These are phyloP conservation scores for Myrica gale DNA, from an alignment of 306 rosid species.

Conservation along the genomic window DNA sequence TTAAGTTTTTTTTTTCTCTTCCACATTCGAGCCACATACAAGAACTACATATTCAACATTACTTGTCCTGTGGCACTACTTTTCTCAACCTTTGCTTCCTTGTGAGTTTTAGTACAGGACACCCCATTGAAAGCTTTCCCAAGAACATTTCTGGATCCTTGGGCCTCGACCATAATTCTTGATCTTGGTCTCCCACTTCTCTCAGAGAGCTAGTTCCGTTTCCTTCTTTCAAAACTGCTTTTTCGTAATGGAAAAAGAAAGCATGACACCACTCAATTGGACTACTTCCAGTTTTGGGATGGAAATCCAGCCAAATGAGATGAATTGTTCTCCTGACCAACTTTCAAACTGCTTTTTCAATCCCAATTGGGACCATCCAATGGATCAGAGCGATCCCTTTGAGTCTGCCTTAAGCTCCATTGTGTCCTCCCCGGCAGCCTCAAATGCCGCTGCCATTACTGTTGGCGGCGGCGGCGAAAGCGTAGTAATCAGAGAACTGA, in stretches of 20 bases:
- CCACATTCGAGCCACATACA: slow-evolving; percentile 31
- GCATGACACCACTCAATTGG: slow-evolving; percentile 26
- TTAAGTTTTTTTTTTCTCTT: not conserved
- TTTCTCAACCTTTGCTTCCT: slow-evolving; percentile 21
- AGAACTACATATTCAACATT: slow-evolving; percentile 34
- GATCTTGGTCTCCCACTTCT: slow-evolving; percentile 27
- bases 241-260: slow-evolving; percentile 22
- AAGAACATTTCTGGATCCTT: slow-evolving; percentile 17
- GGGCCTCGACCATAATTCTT: slow-evolving; percentile 6
- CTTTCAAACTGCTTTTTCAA: slow-evolving; percentile 30
- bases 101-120: slow-evolving; percentile 9
- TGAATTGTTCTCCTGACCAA: slow-evolving; percentile 31
- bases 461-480: slow-evolving; percentile 23
- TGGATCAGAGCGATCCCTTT: slow-evolving; percentile 62
- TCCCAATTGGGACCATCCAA: slow-evolving; percentile 45
- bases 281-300: slow-evolving; percentile 30
- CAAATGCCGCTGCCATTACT: slow-evolving; percentile 26
- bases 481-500: slow-evolving; percentile 46
- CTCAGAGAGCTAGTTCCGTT: slow-evolving; percentile 14
- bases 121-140: not conserved
- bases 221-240: not conserved
- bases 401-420: slow-evolving; percentile 60
- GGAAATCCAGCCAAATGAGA: slow-evolving; percentile 44
- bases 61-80: slow-evolving; percentile 16
- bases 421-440: slow-evolving; percentile 53